These are phyloP conservation scores for Populus hybrid DNA, from an alignment of 441 rosid genomes.

Conservation along the genomic window DNA sequence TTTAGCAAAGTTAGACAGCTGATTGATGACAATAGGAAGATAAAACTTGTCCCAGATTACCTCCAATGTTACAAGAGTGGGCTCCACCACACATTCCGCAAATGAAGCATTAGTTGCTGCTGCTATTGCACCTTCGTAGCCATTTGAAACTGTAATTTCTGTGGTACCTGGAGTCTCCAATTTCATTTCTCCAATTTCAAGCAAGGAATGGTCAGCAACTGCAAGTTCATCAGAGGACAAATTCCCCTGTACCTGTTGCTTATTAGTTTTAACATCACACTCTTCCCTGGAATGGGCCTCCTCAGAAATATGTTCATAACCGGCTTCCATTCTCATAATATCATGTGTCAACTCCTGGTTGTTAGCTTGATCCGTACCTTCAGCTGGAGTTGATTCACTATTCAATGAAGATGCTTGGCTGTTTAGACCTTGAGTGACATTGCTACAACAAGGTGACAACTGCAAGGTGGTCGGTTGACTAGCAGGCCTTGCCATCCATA, in stretches of 20 bases:
- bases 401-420: slow-evolving; percentile 24
- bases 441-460: slow-evolving; percentile 30
- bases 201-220: slow-evolving; percentile 42
- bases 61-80: slow-evolving; percentile 96
- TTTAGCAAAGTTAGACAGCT: background rate
- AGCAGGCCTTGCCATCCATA: slow-evolving; percentile 79
- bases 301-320: slow-evolving; percentile 46
- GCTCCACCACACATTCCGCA: slow-evolving; percentile 86
- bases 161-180: slow-evolving; percentile 42
- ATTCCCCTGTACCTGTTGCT: slow-evolving; percentile 54
- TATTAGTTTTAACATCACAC: slow-evolving; percentile 53
- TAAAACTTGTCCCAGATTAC: slow-evolving; percentile 32
- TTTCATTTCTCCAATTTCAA: slow-evolving; percentile 47
- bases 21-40: no score
- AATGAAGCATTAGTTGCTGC: slow-evolving; percentile 58
- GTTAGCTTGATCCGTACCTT: slow-evolving; percentile 44
- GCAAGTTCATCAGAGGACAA: slow-evolving; percentile 41
- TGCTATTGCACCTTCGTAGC: slow-evolving; percentile 36
- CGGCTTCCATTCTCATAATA: slow-evolving; percentile 49
- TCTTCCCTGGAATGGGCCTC: slow-evolving; percentile 40
- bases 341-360: slow-evolving; percentile 48
- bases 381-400: slow-evolving; percentile 42
- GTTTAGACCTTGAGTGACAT: slow-evolving; percentile 27
- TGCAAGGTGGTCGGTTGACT: slow-evolving; percentile 32
- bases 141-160: slow-evolving; percentile 31